Conservation (phyloP, 805 yeast genomes). For the Wickerhamomyces alni region DNA sequence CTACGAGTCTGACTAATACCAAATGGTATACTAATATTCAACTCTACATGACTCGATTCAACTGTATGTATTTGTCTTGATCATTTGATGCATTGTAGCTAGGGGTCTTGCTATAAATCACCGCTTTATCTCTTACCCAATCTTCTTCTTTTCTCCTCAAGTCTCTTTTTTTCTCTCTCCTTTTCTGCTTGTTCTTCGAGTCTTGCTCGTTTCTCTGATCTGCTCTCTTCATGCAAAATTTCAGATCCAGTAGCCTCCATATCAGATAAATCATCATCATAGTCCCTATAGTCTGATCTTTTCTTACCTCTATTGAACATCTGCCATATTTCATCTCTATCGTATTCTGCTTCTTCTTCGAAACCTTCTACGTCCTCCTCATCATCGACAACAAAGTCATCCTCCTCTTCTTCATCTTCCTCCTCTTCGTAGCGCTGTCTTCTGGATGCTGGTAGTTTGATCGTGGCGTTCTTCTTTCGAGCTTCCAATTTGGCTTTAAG, state of each 20-base stretch:
- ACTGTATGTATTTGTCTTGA: no score
- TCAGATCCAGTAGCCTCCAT: conserved; percentile 97
- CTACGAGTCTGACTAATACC: conserved; percentile 28
- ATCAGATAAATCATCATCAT: conserved; percentile 47
- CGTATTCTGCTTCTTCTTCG: conserved; percentile 41
- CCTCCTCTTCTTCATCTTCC: conserved; percentile 44
- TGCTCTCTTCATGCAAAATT: conserved; percentile 73
- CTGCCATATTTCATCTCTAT: conserved; percentile 86
- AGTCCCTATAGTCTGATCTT: conserved; percentile 37
- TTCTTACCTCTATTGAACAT: conserved; percentile 65
- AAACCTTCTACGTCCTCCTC: conserved; percentile 15
- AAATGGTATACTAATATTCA: not conserved
- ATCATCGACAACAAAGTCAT: conserved; percentile 53
- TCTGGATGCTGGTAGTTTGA: not conserved
- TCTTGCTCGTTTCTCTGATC: conserved; percentile 62
- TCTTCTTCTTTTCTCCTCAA: conserved; percentile 41
- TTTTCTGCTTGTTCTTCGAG: conserved; percentile 73
- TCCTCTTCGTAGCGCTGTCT: conserved; percentile 22
- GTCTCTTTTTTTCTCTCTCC: conserved; percentile 45
- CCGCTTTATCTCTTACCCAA: conserved; percentile 12
- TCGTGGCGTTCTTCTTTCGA: conserved; percentile 17
- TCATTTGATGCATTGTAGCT: no score
- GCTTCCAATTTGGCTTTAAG: conserved; percentile 41
- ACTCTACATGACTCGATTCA: not conserved
- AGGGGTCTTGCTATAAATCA: not conserved